Evolutionary conservation across 2,329 filamentous ascomycete species (phyloP).

Genomic region (Alternaria viburni): DNA sequence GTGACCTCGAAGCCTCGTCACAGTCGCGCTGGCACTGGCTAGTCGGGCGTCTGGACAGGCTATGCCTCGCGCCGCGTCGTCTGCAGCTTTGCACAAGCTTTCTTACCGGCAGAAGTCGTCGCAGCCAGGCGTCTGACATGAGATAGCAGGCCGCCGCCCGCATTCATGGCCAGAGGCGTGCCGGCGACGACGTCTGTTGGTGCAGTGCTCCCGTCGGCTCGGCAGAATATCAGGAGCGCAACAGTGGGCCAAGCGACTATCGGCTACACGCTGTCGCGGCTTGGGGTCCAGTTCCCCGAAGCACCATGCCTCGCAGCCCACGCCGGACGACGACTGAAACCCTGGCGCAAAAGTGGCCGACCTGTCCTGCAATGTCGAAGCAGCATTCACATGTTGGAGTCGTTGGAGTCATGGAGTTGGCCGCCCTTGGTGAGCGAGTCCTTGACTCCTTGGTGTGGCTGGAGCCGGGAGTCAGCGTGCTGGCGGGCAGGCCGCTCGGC

Average conservation of each 20-base stretch:
- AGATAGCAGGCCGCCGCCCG: constrained; percentile 9
- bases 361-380: not conserved
- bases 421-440: not conserved
- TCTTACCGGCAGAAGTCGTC: constrained; percentile 9
- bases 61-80: constrained; percentile 9
- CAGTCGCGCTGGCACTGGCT: not conserved
- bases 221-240: constrained; percentile 3
- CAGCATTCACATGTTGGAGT: not conserved
- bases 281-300: constrained; percentile 18
- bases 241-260: constrained; percentile 14
- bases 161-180: not conserved
- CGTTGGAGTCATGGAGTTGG: not conserved
- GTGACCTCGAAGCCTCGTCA: not conserved
- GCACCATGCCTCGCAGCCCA: constrained; percentile 2
- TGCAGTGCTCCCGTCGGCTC: constrained; percentile 25
- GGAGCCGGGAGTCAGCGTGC: not conserved
- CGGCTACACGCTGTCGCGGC: constrained; percentile 22
- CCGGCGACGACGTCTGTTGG: constrained; percentile 17
- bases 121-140: constrained; percentile 17
- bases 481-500: not conserved
- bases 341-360: constrained; percentile 5
- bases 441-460: not conserved
- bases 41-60: constrained; percentile 6
- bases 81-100: not conserved
- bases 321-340: constrained; percentile 5